Evolutionary conservation across 352 stramenopile genomes (phyloP).

Genomic region (Phytophthora hybrid): DNA sequence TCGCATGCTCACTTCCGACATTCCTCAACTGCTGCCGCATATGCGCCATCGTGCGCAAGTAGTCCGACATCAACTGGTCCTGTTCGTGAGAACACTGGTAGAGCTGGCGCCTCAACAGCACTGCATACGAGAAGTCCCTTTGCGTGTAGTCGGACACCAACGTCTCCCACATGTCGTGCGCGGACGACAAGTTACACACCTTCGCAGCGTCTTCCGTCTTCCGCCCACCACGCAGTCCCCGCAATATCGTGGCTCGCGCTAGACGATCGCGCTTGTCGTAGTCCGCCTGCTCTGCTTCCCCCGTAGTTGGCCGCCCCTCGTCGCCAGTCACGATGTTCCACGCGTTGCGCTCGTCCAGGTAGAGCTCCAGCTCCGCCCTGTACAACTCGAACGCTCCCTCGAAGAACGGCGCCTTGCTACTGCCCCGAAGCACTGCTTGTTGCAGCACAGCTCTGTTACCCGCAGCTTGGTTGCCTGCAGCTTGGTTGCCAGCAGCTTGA

Average conservation of each 20-base stretch:
- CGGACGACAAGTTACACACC: conserved; percentile 4
- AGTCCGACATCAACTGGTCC: neutral
- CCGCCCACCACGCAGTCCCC: neutral
- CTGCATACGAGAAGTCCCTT: conserved; percentile 2
- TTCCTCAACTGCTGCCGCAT: neutral
- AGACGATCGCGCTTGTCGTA: neutral
- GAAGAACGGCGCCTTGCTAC: neutral
- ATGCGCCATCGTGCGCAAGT: conserved; percentile 1
- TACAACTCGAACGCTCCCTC: conserved; percentile 5
- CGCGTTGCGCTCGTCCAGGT: neutral
- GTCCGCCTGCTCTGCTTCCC: neutral
- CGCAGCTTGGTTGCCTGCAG: neutral
- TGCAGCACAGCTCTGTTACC: neutral
- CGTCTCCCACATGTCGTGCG: conserved; percentile 2
- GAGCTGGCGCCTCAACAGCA: neutral
- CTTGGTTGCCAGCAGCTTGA: too few relatives aligned
- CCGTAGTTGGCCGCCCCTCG: neutral
- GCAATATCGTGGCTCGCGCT: conserved; percentile 1
- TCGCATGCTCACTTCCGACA: neutral
- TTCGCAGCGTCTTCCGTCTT: conserved; percentile 9
- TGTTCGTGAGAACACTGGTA: neutral
- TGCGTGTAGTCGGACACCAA: conserved; percentile 7
- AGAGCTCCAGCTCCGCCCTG: neutral
- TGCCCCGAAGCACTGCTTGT: neutral
- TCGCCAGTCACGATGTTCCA: neutral